These are phyloP conservation scores for Leccinum uliginosum DNA, from an alignment of 768 basidiomycete species.

Conservation along the genomic window DNA sequence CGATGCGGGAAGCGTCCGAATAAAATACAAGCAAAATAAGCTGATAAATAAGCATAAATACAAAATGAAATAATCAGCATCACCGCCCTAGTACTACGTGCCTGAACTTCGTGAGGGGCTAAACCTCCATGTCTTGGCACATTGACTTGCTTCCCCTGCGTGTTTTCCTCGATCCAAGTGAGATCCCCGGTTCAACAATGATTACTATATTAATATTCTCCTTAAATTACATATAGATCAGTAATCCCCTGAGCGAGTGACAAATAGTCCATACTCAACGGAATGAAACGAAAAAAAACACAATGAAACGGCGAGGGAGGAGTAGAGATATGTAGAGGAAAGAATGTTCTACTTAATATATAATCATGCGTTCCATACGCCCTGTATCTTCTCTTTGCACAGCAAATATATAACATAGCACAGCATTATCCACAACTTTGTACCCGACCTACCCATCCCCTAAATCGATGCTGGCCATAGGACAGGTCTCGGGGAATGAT, in stretches of 20 bases:
- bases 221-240: slow-evolving; percentile 29
- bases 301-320: background rate
- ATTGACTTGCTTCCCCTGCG: background rate
- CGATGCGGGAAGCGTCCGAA: background rate
- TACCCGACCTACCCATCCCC: background rate
- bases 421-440: background rate
- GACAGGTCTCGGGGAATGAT: background rate
- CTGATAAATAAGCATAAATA: background rate
- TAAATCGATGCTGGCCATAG: background rate
- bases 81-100: too few relatives aligned
- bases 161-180: background rate
- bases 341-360: slow-evolving; percentile 11
- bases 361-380: slow-evolving; percentile 10
- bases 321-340: background rate
- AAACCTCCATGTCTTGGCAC: background rate
- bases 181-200: background rate
- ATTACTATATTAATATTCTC: background rate
- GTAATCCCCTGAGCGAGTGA: slow-evolving; percentile 18
- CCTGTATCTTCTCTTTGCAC: background rate
- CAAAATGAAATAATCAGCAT: background rate
- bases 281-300: slow-evolving; percentile 10
- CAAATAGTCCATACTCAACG: slow-evolving; percentile 26
- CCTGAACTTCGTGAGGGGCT: background rate
- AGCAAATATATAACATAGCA: background rate
- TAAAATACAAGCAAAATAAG: background rate